phyloP scores from a whole-genome alignment of 192 early-diverging fungal species.

The Entomortierella beljakovae region DNA sequence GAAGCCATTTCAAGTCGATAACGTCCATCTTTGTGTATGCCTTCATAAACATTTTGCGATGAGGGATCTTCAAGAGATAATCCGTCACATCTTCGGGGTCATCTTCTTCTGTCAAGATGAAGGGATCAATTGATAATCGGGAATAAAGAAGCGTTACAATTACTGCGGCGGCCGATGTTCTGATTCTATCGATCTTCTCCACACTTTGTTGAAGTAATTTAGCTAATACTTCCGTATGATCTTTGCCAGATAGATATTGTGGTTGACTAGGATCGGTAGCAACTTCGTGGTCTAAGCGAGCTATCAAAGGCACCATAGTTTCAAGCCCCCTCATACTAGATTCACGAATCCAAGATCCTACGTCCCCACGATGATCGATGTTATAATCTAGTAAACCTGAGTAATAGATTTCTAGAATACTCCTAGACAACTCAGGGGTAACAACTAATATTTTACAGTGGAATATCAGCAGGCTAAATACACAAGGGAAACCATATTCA shows the following conservation, averaged over 20 bases:
- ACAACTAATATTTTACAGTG: slow-evolving; percentile 33
- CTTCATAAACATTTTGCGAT: slow-evolving; percentile 26
- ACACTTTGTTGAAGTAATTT: slow-evolving; percentile 79
- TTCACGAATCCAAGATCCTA: slow-evolving; percentile 93
- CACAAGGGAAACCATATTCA: too few relatives aligned
- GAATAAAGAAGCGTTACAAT: slow-evolving; percentile 64
- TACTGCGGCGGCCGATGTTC: slow-evolving; percentile 76
- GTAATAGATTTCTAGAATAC: slow-evolving; percentile 65
- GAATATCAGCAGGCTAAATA: too few relatives aligned
- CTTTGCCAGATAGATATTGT: slow-evolving; percentile 55
- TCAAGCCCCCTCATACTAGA: slow-evolving; percentile 71
- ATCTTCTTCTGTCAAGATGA: neutral
- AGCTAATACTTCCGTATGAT: slow-evolving; percentile 54
- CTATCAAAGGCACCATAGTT: slow-evolving; percentile 56
- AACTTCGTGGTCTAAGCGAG: slow-evolving; percentile 33
- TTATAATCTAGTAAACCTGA: slow-evolving; percentile 86
- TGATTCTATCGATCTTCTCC: slow-evolving; percentile 93
- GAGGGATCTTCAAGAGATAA: slow-evolving; percentile 22
- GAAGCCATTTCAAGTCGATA: slow-evolving; percentile 70
- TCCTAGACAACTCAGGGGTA: slow-evolving; percentile 50
- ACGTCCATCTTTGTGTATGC: slow-evolving; percentile 15
- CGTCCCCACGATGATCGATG: slow-evolving; percentile 92
- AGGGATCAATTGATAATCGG: neutral
- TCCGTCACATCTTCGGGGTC: neutral
- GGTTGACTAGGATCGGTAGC: slow-evolving; percentile 1